phyloP scores from a whole-genome alignment of 768 basidiomycete species.

The Lanmaoa rubissima region DNA sequence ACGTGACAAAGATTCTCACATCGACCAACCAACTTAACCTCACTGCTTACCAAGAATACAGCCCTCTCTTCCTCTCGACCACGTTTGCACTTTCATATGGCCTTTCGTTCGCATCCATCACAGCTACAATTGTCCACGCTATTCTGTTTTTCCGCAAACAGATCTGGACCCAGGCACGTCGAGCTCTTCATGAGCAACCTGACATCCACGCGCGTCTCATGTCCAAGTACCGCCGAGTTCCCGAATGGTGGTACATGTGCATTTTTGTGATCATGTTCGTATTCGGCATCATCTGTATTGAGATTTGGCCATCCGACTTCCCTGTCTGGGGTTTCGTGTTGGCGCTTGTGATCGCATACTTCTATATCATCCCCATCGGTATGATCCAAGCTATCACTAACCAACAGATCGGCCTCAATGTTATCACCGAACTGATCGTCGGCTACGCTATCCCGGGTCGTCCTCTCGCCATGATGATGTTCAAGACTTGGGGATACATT shows the following conservation, averaged over 20 bases:
- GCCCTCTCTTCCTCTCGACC: conserved; percentile 44
- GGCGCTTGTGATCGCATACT: conserved; percentile 41
- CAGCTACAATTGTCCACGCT: conserved; percentile 39
- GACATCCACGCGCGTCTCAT: conserved; percentile 64
- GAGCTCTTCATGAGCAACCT: conserved; percentile 51
- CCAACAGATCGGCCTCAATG: conserved; percentile 66
- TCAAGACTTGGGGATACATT: conserved; percentile 69
- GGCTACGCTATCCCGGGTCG: conserved; percentile 57
- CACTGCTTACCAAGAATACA: conserved; percentile 36
- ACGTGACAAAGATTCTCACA: conserved; percentile 40
- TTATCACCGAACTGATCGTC: conserved; percentile 72
- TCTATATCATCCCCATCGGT: conserved; percentile 78
- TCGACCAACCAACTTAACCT: conserved; percentile 31
- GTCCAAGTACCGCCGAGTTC: conserved; percentile 55
- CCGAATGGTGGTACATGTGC: conserved; percentile 57
- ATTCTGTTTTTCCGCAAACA: conserved; percentile 58
- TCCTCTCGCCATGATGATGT: conserved; percentile 79
- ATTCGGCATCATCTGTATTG: conserved; percentile 59
- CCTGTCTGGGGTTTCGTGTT: conserved; percentile 46
- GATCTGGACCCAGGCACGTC: conserved; percentile 49
- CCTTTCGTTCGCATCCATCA: conserved; percentile 44
- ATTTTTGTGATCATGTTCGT: conserved; percentile 50
- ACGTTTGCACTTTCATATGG: conserved; percentile 55
- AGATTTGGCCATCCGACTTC: conserved; percentile 58
- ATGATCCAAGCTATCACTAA: conserved; percentile 80